A percentile compares a stretch with the other conserved stretches of the same genome.
Evolutionary conservation across 2,329 filamentous ascomycete species (phyloP).

Genomic region (Catunica adiposa): DNA sequence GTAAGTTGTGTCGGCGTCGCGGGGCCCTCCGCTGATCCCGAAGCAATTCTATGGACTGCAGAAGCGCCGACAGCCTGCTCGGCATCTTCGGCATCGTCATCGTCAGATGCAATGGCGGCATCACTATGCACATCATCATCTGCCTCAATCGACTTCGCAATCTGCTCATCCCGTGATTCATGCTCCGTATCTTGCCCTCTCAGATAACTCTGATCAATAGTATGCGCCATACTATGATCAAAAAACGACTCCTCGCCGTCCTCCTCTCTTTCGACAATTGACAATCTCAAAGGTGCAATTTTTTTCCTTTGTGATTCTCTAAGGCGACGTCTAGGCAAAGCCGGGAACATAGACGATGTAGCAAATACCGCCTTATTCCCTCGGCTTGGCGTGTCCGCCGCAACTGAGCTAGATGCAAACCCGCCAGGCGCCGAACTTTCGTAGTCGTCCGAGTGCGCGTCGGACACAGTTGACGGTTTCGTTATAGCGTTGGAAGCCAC

Average conservation of each 20-base stretch:
- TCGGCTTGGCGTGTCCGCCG: neutral
- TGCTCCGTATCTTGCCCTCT: neutral
- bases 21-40: constrained; percentile 15
- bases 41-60: constrained; percentile 1
- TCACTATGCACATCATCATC: constrained; percentile 8
- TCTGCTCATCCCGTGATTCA: neutral
- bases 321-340: constrained; percentile 18
- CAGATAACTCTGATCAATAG: constrained; percentile 13
- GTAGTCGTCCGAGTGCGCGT: neutral
- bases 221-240: constrained; percentile 13
- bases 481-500: neutral
- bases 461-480: neutral
- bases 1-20: constrained; percentile 14
- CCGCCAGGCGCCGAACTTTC: neutral
- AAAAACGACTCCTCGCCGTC: constrained; percentile 4
- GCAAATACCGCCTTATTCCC: constrained; percentile 13
- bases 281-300: neutral
- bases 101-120: constrained; percentile 11
- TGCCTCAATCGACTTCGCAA: constrained; percentile 5
- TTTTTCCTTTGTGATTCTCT: neutral
- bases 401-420: neutral
- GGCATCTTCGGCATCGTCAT: neutral
- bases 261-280: neutral
- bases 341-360: constrained; percentile 27
- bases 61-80: neutral